Base-by-base conservation (phyloP, 345 rosid genomes). In the Eucalyptus caleyi region DNA sequence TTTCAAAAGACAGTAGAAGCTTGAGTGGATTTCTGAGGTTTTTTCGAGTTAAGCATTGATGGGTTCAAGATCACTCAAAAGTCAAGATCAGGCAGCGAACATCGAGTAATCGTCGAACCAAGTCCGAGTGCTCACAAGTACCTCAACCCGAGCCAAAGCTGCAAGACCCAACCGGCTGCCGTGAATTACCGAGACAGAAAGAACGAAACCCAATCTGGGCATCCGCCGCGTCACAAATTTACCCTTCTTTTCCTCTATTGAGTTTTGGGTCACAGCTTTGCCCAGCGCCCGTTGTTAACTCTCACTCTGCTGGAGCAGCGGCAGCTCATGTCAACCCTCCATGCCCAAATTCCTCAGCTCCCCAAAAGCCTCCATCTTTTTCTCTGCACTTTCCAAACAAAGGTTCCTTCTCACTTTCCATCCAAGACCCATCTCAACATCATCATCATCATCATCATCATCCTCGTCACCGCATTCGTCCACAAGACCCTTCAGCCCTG, bases 401-500 rank as follows among this genome's bases (percentile, higher is more conserved):
- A 40, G 56, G 9, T 37, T 77, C 53, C 90, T 87, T 90, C n/a
- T 45, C 86, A 37, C 80, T 83, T 77, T 86, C 69, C 90, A 88
- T 16, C 62, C 89, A 45, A 93, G 82, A 54, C 88, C 89, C 85
- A 50, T 87, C 72, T 91, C 91, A 18, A 89, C 93, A 10, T 19
- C 56, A 51, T 51, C 51, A 4, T 91, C 91, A 14, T 91, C 93
- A 27, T 91, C 93, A 10, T 86, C 89, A 3, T 40, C 47, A 23
- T 40, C 47, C 19, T 86, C 92, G 10, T 87, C 93, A 49, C 88
- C 91, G 18, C 90, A 91, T 16, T 86, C 94, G 9, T 60, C 89
- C n/a, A 54, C 92, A 3, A 47, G 88, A 47, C 30, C 92, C 23
- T 59, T 88, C 37, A 82, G 47, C 44, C 51, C 72, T 6, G 93